phyloP scores from a whole-genome alignment of 1,139 yeast species.

The Zygosaccharomyces sapae region DNA sequence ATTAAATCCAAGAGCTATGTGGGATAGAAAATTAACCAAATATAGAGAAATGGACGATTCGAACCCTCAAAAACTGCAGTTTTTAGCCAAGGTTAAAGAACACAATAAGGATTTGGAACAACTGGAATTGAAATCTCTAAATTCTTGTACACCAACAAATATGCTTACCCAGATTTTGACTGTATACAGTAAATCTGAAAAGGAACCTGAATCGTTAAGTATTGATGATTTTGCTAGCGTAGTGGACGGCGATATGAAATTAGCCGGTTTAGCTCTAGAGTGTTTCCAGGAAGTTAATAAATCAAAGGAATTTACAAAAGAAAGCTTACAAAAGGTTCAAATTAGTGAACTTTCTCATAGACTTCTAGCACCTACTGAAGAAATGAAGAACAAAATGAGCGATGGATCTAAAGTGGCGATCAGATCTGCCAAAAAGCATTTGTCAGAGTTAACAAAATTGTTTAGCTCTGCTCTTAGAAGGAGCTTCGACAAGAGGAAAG shows the following conservation, averaged over 20 bases:
- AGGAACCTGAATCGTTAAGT: constrained; percentile 17
- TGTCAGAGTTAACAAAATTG: constrained; percentile 22
- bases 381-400: constrained; percentile 29
- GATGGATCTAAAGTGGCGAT: constrained; percentile 23
- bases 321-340: constrained; percentile 24
- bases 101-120: constrained; percentile 27
- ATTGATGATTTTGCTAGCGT: constrained; percentile 24
- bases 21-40: constrained; percentile 45
- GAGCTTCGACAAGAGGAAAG: constrained; percentile 26
- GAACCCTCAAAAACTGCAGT: constrained; percentile 26
- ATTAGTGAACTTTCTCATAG: constrained; percentile 19
- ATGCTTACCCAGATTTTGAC: constrained; percentile 30
- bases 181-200: constrained; percentile 22
- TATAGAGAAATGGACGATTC: constrained; percentile 25
- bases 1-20: constrained; percentile 52
- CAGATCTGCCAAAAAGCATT: constrained; percentile 25
- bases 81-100: constrained; percentile 25
- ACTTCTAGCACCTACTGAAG: constrained; percentile 24
- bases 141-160: constrained; percentile 28
- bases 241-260: constrained; percentile 24
- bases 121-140: constrained; percentile 28
- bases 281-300: constrained; percentile 28
- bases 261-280: constrained; percentile 23
- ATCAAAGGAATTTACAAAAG: constrained; percentile 20
- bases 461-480: constrained; percentile 34